A percentile compares a stretch with the other conserved stretches of the same genome.
Conservation (phyloP, 371 early-diverging fungal species). For the Funneliformis caledonium region DNA sequence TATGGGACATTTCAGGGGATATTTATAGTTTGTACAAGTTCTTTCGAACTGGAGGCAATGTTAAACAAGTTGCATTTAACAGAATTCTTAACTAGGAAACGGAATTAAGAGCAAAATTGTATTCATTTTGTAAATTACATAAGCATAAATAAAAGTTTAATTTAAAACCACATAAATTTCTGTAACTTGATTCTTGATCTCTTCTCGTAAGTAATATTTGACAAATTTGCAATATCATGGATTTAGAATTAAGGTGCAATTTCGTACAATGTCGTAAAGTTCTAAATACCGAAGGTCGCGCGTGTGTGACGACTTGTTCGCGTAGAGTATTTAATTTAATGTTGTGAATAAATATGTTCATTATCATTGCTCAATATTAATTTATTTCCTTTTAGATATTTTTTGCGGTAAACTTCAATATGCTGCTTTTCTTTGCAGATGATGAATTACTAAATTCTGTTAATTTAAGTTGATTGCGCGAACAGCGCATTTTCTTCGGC, state of each 20-base stretch:
- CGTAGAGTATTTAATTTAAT: slow-evolving; percentile 52
- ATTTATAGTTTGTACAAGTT: no score
- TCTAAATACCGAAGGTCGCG: slow-evolving; percentile 53
- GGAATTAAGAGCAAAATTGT: no score
- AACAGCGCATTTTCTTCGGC: slow-evolving; percentile 59
- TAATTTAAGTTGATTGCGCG: slow-evolving; percentile 58
- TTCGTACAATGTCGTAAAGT: slow-evolving; percentile 60
- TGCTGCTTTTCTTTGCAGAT: neutral
- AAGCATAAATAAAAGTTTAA: no score
- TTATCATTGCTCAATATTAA: neutral
- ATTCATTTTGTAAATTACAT: no score
- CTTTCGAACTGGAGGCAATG: no score
- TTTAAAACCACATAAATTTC: no score
- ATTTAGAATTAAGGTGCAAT: slow-evolving; percentile 64
- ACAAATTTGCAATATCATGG: slow-evolving; percentile 37
- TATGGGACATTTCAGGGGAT: no score
- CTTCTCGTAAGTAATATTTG: no score
- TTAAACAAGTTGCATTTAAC: no score
- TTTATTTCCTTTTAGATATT: slow-evolving; percentile 58
- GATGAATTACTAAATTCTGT: neutral
- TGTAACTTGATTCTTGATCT: no score
- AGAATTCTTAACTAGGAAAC: no score
- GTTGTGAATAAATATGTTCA: neutral
- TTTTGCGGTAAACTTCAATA: slow-evolving; percentile 60
- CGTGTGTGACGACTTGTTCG: slow-evolving; percentile 77